phyloP scores from a whole-genome alignment of 2,329 filamentous ascomycete species.

The Ophiocordyceps australis region DNA sequence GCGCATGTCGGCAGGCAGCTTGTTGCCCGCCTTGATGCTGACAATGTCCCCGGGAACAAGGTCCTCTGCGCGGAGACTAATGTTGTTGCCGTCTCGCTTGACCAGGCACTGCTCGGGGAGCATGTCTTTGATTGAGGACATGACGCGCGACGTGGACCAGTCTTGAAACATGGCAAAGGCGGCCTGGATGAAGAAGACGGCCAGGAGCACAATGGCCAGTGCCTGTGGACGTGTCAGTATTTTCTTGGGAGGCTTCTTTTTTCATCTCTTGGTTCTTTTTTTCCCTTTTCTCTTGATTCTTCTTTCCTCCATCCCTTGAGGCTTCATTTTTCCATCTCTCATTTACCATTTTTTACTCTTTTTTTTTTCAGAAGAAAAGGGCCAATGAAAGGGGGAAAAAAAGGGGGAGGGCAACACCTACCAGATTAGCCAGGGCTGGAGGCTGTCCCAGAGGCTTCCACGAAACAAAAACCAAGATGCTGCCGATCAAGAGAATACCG shows the following conservation, averaged over 20 bases:
- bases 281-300: no score
- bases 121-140: slow-evolving; percentile 67
- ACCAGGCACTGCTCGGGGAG: slow-evolving; percentile 55
- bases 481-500: slow-evolving; percentile 47
- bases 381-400: background rate
- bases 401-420: slow-evolving; percentile 1
- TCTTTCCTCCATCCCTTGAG: no score
- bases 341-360: no score
- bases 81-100: slow-evolving; percentile 36
- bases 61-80: slow-evolving; percentile 31
- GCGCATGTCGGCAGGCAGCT: slow-evolving; percentile 55
- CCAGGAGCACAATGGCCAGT: slow-evolving; percentile 52
- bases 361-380: no score
- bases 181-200: slow-evolving; percentile 52
- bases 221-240: slow-evolving; percentile 18
- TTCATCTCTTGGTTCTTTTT: no score
- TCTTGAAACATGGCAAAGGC: slow-evolving; percentile 56
- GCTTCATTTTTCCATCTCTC: no score
- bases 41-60: slow-evolving; percentile 58
- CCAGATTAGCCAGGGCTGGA: slow-evolving; percentile 46
- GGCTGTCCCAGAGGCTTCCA: slow-evolving; percentile 61
- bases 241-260: no score
- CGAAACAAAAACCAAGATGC: slow-evolving; percentile 56
- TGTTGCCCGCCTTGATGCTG: slow-evolving; percentile 51
- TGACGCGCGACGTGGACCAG: slow-evolving; percentile 59